Evolutionary conservation across 208 protist genomes (phyloP).

Genomic region (Angomonas ambiguus): DNA sequence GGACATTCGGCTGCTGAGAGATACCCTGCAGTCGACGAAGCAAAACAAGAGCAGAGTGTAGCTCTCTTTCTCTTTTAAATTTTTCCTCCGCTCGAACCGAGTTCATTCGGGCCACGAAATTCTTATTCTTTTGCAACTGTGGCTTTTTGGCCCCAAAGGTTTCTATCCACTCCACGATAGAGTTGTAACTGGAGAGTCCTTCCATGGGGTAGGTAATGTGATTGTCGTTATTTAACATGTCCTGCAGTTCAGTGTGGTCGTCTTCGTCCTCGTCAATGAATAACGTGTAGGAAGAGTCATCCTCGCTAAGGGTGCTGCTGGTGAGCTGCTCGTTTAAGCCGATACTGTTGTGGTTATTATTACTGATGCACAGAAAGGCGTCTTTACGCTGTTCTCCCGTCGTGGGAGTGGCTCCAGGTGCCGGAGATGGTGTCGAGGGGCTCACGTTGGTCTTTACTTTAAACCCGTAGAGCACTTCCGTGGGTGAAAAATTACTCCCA

Average conservation of each 20-base stretch:
- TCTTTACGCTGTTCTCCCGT: neutral
- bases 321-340: neutral
- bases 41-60: constrained; percentile 56
- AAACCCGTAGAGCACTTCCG: constrained; percentile 25
- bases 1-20: neutral
- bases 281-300: neutral
- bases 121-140: constrained; percentile 25
- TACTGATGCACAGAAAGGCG: neutral
- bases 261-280: constrained; percentile 6
- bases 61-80: constrained; percentile 45
- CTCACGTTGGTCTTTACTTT: neutral
- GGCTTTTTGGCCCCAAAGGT: constrained; percentile 31
- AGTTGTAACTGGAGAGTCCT: constrained; percentile 28
- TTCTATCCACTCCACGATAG: constrained; percentile 61
- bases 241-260: neutral
- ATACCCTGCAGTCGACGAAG: constrained; percentile 51
- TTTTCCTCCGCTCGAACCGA: constrained; percentile 42
- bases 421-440: neutral
- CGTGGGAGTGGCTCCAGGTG: neutral
- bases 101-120: constrained; percentile 45
- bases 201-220: constrained; percentile 37
- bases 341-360: neutral
- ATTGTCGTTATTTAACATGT: constrained; percentile 12
- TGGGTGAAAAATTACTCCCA: neutral
- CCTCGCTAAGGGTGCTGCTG: neutral